phyloP scores from a whole-genome alignment of 2,329 filamentous ascomycete species.

The Aspergillus niger region DNA sequence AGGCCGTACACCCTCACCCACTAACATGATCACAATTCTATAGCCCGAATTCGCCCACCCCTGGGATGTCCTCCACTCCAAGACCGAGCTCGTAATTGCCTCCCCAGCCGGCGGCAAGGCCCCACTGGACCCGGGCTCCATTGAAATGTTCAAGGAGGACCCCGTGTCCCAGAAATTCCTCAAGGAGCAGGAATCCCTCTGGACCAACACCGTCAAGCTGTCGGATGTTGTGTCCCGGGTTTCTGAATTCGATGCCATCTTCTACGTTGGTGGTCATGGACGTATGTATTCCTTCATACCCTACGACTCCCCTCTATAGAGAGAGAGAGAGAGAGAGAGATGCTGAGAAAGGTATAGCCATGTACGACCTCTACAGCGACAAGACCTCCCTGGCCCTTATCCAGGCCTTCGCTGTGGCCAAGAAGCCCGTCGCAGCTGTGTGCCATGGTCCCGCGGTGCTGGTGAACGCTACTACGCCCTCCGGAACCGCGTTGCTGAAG shows the following conservation, averaged over 20 bases:
- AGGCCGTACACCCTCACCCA: neutral
- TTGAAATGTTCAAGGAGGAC: constrained; percentile 59
- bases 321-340: no score
- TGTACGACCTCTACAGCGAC: constrained; percentile 54
- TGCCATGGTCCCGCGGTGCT: constrained; percentile 52
- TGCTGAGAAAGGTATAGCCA: constrained; percentile 32
- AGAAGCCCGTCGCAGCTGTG: constrained; percentile 53
- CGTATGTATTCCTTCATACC: constrained; percentile 41
- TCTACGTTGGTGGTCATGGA: constrained; percentile 61
- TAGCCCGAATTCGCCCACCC: constrained; percentile 65
- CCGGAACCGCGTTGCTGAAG: constrained; percentile 45
- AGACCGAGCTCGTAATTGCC: constrained; percentile 58
- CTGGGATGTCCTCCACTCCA: constrained; percentile 58
- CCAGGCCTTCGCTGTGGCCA: constrained; percentile 49
- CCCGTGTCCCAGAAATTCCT: constrained; percentile 55
- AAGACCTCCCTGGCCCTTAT: constrained; percentile 48
- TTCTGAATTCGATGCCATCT: constrained; percentile 65
- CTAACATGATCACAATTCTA: neutral
- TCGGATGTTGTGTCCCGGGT: constrained; percentile 58
- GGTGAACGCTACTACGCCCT: constrained; percentile 45
- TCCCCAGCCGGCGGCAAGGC: constrained; percentile 65
- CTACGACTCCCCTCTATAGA: neutral
- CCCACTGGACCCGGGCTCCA: constrained; percentile 61
- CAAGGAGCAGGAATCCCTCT: constrained; percentile 58
- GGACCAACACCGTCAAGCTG: constrained; percentile 64